A percentile compares a stretch with the other conserved stretches of the same genome.
phyloP scores from a whole-genome alignment of 441 rosid species.

The Gossypium lobatum region DNA sequence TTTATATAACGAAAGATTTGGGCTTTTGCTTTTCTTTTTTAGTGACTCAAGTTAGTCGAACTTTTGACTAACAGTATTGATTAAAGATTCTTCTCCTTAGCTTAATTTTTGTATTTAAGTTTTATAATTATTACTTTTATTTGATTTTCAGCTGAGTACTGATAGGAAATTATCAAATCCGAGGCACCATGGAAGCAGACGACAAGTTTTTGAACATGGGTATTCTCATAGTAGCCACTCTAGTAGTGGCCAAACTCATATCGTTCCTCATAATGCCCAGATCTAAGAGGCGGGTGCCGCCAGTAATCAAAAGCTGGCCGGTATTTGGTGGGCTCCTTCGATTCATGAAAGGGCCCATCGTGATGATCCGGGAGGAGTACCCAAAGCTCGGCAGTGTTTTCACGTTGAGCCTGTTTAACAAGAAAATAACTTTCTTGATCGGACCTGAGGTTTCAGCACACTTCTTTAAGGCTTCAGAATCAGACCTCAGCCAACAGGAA shows the following conservation, averaged over 20 bases:
- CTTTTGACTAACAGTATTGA: background rate
- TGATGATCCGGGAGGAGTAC: constrained; percentile 89
- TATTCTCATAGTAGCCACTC: constrained; percentile 55
- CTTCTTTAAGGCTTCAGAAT: constrained; percentile 88
- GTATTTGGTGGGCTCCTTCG: constrained; percentile 65
- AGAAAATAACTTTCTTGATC: constrained; percentile 84
- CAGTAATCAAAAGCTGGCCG: constrained; percentile 59
- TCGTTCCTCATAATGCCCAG: constrained; percentile 48
- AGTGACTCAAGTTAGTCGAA: background rate
- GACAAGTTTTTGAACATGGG: constrained; percentile 57
- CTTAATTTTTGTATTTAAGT: background rate
- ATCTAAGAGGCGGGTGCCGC: constrained; percentile 74
- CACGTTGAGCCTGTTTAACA: constrained; percentile 63
- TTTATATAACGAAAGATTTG: background rate
- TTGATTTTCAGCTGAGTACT: constrained; percentile 11
- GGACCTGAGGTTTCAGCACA: constrained; percentile 98
- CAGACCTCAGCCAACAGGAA: constrained; percentile 97
- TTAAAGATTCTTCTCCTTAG: background rate
- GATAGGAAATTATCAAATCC: background rate
- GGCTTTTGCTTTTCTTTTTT: background rate
- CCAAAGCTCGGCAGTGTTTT: constrained; percentile 94
- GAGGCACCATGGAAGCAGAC: constrained; percentile 35
- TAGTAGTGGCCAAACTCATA: constrained; percentile 72
- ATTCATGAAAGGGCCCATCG: constrained; percentile 80
- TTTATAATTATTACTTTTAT: background rate